Conservation (phyloP, 2,329 filamentous ascomycete species). For the Clonostachys byssicola region DNA sequence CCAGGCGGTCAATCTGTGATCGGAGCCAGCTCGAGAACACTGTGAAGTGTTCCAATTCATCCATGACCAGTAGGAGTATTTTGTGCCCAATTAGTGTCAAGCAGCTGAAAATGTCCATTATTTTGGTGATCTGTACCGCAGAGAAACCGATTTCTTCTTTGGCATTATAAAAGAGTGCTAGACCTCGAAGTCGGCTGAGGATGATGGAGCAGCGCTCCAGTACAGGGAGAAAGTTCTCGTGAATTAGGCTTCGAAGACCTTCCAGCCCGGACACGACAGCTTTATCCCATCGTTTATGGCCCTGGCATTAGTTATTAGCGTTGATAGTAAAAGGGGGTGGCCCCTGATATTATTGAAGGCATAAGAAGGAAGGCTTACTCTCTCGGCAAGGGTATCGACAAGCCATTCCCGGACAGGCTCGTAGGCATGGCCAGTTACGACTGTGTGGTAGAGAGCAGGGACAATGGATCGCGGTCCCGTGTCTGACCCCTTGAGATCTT, state of each 20-base stretch:
- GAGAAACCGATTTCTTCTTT: constrained; percentile 64
- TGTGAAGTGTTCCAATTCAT: constrained; percentile 73
- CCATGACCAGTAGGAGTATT: constrained; percentile 64
- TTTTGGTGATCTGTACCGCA: constrained; percentile 55
- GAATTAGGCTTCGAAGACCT: constrained; percentile 70
- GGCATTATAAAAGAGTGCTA: constrained; percentile 74
- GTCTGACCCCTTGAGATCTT: constrained; percentile 60
- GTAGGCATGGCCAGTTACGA: constrained; percentile 77
- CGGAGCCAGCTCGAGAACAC: constrained; percentile 82
- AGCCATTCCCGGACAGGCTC: constrained; percentile 81
- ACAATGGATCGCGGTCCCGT: constrained; percentile 60
- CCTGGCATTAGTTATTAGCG: constrained; percentile 38
- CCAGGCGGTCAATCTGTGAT: constrained; percentile 75
- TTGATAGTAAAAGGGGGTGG: constrained; percentile 7
- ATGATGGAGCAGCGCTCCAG: constrained; percentile 80
- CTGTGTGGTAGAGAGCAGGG: constrained; percentile 77
- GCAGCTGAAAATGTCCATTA: constrained; percentile 69
- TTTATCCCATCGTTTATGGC: constrained; percentile 94
- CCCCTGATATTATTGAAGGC: constrained; percentile 3
- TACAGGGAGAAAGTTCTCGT: constrained; percentile 85
- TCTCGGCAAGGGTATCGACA: constrained; percentile 74
- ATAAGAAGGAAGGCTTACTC: constrained; percentile 43
- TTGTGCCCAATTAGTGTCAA: constrained; percentile 74
- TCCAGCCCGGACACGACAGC: constrained; percentile 75
- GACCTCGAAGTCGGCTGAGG: constrained; percentile 75